These are phyloP conservation scores for Sphagnum tenellum DNA, from an alignment of 225 moss, liverwort and hornwort genomes.

Conservation along the genomic window DNA sequence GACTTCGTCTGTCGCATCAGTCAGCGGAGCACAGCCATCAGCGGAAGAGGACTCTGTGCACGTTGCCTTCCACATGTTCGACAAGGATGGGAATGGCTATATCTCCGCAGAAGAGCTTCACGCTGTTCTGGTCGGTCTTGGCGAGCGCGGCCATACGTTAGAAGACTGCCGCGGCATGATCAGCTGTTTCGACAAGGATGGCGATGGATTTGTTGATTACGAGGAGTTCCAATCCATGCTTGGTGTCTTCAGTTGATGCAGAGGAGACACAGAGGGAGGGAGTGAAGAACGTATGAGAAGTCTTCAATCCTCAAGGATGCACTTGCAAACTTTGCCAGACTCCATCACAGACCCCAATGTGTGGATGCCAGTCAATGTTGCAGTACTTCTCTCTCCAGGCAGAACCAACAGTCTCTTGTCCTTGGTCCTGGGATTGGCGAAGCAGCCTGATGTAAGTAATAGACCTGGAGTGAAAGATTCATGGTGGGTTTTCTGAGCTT, in stretches of 20 bases:
- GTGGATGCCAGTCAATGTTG: no score
- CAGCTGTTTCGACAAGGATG: conserved; percentile 19
- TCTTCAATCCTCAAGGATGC: no score
- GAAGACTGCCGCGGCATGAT: conserved; percentile 45
- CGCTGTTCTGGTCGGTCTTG: conserved; percentile 25
- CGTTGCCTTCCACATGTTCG: conserved; percentile 32
- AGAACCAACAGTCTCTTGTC: no score
- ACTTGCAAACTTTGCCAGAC: no score
- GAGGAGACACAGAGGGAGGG: not conserved
- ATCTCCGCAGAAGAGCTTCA: conserved; percentile 39
- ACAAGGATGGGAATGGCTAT: conserved; percentile 37
- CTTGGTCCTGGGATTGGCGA: no score
- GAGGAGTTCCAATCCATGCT: conserved; percentile 25
- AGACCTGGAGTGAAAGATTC: no score
- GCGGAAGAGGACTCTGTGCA: conserved; percentile 16
- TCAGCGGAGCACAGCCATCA: conserved; percentile 5
- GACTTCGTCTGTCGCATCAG: not conserved
- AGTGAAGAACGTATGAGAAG: no score
- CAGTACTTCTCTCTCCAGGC: no score
- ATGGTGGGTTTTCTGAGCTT: no score
- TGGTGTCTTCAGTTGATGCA: not conserved
- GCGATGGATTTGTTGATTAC: conserved; percentile 39
- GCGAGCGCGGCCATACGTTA: conserved; percentile 16
- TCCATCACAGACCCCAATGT: no score
- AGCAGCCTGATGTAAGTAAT: no score